Conservation (phyloP, 305 asterid species). For the Solanum hybrid region DNA sequence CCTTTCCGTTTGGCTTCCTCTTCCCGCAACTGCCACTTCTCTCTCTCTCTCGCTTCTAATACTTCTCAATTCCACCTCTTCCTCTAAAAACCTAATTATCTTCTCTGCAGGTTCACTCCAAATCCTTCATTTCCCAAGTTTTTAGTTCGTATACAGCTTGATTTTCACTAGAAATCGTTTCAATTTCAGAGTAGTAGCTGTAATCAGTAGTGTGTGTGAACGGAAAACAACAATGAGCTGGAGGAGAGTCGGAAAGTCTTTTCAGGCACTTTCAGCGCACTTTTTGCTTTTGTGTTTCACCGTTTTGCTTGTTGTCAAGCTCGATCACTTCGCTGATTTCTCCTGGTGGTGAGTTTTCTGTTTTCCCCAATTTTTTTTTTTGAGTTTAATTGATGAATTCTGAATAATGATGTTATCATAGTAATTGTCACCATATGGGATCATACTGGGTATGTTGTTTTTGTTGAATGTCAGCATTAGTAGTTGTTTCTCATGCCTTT, state of each 20-base stretch:
- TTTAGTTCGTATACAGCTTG: neutral
- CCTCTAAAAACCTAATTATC: neutral
- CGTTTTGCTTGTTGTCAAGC: constrained; percentile 68
- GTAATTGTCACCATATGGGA: neutral
- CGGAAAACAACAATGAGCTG: constrained; percentile 51
- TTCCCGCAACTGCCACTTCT: constrained; percentile 1
- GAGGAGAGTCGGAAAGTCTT: constrained; percentile 80
- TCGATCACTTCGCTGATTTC: constrained; percentile 49
- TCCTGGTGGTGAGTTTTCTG: constrained; percentile 77
- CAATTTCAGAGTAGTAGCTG: neutral
- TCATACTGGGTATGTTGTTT: neutral
- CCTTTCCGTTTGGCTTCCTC: neutral
- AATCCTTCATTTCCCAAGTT: neutral
- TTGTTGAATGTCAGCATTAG: neutral
- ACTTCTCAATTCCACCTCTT: neutral
- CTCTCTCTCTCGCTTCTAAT: neutral
- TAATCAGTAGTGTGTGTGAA: neutral
- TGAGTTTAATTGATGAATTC: neutral
- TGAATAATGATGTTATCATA: neutral
- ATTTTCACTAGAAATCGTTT: neutral
- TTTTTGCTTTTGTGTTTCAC: constrained; percentile 57
- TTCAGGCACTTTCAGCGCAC: constrained; percentile 78
- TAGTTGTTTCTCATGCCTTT: neutral
- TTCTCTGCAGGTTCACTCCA: neutral
- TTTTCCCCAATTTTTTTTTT: neutral